Evolutionary conservation across 352 stramenopile species (phyloP), one percentile per base, ranked within the genome.

Genomic region (Globisporangium ultimum): DNA sequence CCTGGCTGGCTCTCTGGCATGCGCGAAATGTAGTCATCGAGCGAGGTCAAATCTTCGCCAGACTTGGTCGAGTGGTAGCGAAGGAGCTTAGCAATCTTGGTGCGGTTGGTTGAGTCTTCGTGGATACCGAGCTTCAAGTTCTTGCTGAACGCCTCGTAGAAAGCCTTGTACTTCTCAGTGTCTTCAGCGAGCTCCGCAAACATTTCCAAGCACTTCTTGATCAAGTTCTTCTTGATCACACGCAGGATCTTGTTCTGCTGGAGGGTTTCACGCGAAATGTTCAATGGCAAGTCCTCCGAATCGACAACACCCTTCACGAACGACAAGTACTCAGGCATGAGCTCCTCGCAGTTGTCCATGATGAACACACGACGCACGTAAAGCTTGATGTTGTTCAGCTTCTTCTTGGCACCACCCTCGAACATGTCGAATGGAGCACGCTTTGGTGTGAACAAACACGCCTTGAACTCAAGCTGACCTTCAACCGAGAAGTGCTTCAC

Each of bases 191-290:
- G 80, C 72, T 99, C 97, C 47, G 96, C 98, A 80, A 99, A 99
- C 87, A 99, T 98, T 69, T 99, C 97, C 52, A 99, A 91, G 68
- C 81, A 94, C 78, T 99, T 99, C 95, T 99, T 99, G 50, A 99
- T 85, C 58, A 99, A 70, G 76, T 99, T 99, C 94, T 99, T 99
- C 87, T 98, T 98, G 83, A 99, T 99, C 60, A 99, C 97, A 60
- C 93, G 89, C 55, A 99, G 80, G 73, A 99, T 99, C 90, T 99
- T 99, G 95, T 99, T 99, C 81, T 99, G 97, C 84, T 99, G 98
- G 48, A 99, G 90, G 42, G 96, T 99, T 77, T 99, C 98, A 93
- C 98, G 97, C 58, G 97, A 99, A 74, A 99, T 99, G 89, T 99
- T 99, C 14, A 99, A 84, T 42, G 97, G 98, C 67, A 99, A 78